phyloP scores from a whole-genome alignment of 2,329 filamentous ascomycete genomes.

The Clarireedia sp. region DNA sequence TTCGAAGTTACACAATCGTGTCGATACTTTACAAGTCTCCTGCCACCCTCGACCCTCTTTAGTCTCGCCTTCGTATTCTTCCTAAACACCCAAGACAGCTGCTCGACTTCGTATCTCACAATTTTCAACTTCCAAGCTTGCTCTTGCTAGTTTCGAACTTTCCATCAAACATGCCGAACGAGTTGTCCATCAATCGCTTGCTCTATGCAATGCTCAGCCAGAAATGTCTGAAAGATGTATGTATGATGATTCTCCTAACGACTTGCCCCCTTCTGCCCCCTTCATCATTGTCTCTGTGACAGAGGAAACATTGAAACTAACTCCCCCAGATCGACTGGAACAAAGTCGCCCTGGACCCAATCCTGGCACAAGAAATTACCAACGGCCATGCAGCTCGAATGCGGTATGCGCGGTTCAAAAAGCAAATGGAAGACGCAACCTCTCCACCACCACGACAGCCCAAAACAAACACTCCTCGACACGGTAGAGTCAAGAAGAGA shows the following conservation, averaged over 20 bases:
- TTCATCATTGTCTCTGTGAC: neutral
- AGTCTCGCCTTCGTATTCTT: neutral
- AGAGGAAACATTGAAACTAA: neutral
- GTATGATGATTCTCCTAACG: conserved; percentile 27
- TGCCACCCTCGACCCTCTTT: neutral
- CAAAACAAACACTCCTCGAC: conserved; percentile 9
- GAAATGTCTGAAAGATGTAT: conserved; percentile 43
- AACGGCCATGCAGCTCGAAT: conserved; percentile 51
- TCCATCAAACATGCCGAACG: conserved; percentile 34
- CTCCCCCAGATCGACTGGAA: conserved; percentile 43
- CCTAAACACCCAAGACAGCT: neutral
- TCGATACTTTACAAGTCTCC: neutral
- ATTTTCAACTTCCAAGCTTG: conserved; percentile 17
- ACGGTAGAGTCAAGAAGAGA: conserved; percentile 21
- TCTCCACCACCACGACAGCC: conserved; percentile 14
- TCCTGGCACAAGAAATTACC: conserved; percentile 37
- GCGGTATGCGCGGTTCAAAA: conserved; percentile 46
- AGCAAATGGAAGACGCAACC: conserved; percentile 41
- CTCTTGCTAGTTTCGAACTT: conserved; percentile 12
- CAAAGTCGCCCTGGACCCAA: conserved; percentile 36
- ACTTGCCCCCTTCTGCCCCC: neutral
- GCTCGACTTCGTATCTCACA: neutral
- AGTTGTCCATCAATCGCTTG: conserved; percentile 42
- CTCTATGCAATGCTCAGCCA: conserved; percentile 49
- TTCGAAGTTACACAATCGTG: neutral